Evolutionary conservation across 1,284 basidiomycete species (phyloP).

Genomic region (Pascua sp.): DNA sequence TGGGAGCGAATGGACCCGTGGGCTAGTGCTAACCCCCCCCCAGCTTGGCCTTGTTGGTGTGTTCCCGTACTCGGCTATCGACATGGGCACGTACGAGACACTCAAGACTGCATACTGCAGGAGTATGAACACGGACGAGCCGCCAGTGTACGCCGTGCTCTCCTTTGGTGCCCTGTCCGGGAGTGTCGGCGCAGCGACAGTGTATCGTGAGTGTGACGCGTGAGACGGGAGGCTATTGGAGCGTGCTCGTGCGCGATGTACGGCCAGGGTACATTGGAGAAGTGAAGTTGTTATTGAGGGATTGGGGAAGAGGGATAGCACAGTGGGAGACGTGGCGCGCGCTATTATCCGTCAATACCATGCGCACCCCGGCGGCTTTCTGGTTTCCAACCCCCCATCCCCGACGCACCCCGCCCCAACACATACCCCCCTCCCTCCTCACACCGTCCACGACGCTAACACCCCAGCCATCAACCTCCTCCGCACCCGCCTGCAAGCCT

Average conservation of each 20-base stretch:
- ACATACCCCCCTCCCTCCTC: no score
- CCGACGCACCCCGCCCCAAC: no score
- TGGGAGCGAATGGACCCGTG: conserved; percentile 17
- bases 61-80: conserved; percentile 84
- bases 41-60: conserved; percentile 85
- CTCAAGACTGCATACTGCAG: conserved; percentile 77
- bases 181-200: conserved; percentile 83
- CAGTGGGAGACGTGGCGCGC: no score
- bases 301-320: no score
- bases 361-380: no score
- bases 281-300: no score
- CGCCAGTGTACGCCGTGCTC: conserved; percentile 73
- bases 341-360: no score
- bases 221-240: no score
- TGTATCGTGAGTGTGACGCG: conserved; percentile 59
- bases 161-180: conserved; percentile 86
- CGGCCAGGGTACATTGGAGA: no score
- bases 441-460: not conserved
- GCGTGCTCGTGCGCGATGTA: no score
- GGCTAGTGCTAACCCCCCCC: not conserved
- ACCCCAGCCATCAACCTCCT: conserved; percentile 73
- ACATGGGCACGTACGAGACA: conserved; percentile 92
- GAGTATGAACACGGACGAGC: conserved; percentile 76
- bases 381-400: no score
- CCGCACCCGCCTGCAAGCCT: conserved; percentile 90